phyloP scores from a whole-genome alignment of 2,329 filamentous ascomycete genomes.

The Aspergillus ochraceoroseus region DNA sequence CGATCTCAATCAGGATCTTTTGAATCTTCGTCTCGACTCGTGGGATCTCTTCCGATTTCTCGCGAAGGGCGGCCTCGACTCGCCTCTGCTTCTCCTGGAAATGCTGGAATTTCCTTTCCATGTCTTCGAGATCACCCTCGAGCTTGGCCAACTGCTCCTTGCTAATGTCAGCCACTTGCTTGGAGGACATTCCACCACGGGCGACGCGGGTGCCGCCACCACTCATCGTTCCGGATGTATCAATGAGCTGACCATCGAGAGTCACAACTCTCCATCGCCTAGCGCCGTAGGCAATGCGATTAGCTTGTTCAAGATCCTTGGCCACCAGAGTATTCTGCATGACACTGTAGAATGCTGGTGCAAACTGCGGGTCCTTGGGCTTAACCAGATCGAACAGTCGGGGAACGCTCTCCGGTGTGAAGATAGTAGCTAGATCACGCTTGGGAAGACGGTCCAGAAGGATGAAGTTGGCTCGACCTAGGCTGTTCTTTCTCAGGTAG shows the following conservation, averaged over 20 bases:
- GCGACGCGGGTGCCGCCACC: constrained; percentile 89
- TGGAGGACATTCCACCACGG: constrained; percentile 93
- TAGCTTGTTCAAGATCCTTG: constrained; percentile 87
- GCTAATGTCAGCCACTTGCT: constrained; percentile 77
- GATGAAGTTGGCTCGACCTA: constrained; percentile 95
- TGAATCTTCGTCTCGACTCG: constrained; percentile 84
- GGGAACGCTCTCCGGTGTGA: constrained; percentile 87
- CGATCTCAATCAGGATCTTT: constrained; percentile 82
- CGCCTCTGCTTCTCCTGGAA: constrained; percentile 81
- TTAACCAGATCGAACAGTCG: constrained; percentile 89
- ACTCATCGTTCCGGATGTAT: constrained; percentile 98
- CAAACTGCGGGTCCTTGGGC: constrained; percentile 80
- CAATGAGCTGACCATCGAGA: constrained; percentile 88
- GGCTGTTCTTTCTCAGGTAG: constrained; percentile 92
- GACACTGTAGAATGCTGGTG: constrained; percentile 89
- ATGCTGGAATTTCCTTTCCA: constrained; percentile 76
- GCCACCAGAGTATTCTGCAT: constrained; percentile 94
- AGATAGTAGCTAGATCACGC: constrained; percentile 71
- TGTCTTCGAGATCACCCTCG: constrained; percentile 76
- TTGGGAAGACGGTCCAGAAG: constrained; percentile 80
- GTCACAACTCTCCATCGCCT: constrained; percentile 95
- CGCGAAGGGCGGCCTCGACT: constrained; percentile 66
- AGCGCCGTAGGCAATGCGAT: constrained; percentile 91
- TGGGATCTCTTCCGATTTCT: constrained; percentile 73
- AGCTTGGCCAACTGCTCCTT: constrained; percentile 86